Conservation (phyloP, 192 early-diverging fungal species). For the Coemansia sp. region DNA sequence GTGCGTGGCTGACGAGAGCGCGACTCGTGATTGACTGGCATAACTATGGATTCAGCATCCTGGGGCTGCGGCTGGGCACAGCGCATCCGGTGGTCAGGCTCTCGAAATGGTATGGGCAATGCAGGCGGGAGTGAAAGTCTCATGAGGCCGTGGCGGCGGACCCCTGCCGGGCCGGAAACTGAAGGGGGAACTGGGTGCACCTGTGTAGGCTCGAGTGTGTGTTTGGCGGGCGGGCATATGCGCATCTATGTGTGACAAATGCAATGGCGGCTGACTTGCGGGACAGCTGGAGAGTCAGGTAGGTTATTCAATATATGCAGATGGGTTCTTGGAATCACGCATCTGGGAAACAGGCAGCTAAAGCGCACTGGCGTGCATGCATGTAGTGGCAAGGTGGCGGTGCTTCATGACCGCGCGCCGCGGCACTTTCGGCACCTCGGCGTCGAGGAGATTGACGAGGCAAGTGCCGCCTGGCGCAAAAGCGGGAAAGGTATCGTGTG, state of each 20-base stretch:
- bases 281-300: constrained; percentile 60
- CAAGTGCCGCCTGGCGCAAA: constrained; percentile 2
- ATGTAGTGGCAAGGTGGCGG: constrained; percentile 58
- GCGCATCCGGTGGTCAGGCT: constrained; percentile 38
- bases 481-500: not conserved
- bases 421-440: constrained; percentile 64
- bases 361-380: not conserved
- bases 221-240: constrained; percentile 54
- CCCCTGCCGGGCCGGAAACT: too few species aligned
- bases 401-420: constrained; percentile 80
- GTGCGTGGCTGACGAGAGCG: constrained; percentile 58
- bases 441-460: constrained; percentile 60
- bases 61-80: constrained; percentile 64
- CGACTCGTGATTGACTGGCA: constrained; percentile 95
- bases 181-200: too few species aligned
- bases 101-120: constrained; percentile 17
- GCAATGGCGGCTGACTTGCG: constrained; percentile 69
- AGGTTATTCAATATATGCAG: constrained; percentile 28
- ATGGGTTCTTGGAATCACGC: not conserved
- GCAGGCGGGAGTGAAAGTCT: too few species aligned
- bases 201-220: constrained; percentile 31
- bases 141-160: too few species aligned
- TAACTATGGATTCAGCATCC: constrained; percentile 89
- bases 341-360: not conserved
- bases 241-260: constrained; percentile 81